These are phyloP conservation scores for Endocladia muricata DNA, from an alignment of 31 red algal genomes.

Conservation along the genomic window DNA sequence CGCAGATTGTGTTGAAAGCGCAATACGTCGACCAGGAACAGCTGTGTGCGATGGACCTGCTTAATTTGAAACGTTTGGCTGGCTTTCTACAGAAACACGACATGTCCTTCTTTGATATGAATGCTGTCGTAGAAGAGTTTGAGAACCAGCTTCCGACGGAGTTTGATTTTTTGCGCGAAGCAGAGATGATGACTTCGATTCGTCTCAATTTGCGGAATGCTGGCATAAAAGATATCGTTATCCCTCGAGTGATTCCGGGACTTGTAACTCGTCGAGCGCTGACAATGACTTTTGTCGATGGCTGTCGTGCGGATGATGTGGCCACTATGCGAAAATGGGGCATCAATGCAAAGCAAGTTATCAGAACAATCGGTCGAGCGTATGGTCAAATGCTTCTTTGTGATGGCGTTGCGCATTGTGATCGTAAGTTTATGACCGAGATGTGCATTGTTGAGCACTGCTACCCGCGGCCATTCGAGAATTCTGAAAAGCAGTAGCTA, in stretches of 20 bases:
- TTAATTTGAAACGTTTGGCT: constrained; percentile 78
- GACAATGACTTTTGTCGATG: constrained; percentile 86
- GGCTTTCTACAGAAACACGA: constrained; percentile 82
- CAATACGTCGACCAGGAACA: constrained; percentile 85
- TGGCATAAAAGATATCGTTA: constrained; percentile 57
- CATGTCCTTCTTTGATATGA: constrained; percentile 84
- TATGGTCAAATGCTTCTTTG: constrained; percentile 88
- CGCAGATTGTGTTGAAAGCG: constrained; percentile 62
- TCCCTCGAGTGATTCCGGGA: constrained; percentile 59
- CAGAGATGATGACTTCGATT: constrained; percentile 83
- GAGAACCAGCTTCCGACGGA: constrained; percentile 84
- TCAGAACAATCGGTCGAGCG: constrained; percentile 58
- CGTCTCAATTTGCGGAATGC: constrained; percentile 58
- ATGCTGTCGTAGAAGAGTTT: constrained; percentile 80
- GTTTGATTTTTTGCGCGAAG: constrained; percentile 92
- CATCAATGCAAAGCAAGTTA: constrained; percentile 47
- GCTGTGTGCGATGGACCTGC: constrained; percentile 76
- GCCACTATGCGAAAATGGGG: constrained; percentile 53
- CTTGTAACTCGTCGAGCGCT: constrained; percentile 71
- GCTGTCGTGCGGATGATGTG: constrained; percentile 43
- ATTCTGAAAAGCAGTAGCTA: too few relatives aligned
- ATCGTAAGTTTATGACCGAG: constrained; percentile 39
- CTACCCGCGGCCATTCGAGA: too few relatives aligned
- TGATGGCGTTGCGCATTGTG: constrained; percentile 89
- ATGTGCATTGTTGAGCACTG: too few relatives aligned